Percentiles rank a stretch among this genome's conserved stretches.
Conservation (phyloP, 2,329 filamentous ascomycete species). For the Pseudogymnoascus sp. region DNA sequence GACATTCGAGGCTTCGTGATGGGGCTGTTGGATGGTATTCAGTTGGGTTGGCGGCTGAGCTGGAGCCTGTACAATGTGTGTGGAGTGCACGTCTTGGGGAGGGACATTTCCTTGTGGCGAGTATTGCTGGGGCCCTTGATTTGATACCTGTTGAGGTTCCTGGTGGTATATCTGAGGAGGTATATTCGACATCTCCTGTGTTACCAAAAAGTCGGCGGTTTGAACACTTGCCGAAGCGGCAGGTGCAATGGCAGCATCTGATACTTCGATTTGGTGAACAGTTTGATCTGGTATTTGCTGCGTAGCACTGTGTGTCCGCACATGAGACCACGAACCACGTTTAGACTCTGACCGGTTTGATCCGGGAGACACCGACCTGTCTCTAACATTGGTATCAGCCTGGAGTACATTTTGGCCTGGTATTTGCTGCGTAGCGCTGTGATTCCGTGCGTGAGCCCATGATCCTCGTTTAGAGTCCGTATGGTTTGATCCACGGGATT, state of each 20-base stretch:
- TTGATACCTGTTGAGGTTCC: background rate
- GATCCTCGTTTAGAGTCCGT: background rate
- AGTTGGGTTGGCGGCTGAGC: background rate
- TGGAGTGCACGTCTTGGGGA: background rate
- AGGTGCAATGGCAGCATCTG: background rate
- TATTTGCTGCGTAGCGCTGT: background rate
- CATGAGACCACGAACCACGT: background rate
- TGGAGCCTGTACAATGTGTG: background rate
- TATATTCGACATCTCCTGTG: background rate
- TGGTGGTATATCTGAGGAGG: background rate
- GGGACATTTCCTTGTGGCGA: background rate
- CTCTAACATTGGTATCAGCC: background rate
- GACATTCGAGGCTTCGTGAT: background rate
- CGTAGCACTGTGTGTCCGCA: background rate
- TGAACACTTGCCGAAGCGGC: background rate
- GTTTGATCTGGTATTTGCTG: background rate
- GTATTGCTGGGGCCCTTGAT: background rate
- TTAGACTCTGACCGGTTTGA: background rate
- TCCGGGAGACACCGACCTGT: background rate
- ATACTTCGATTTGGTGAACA: background rate
- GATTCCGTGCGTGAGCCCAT: background rate
- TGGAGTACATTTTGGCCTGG: background rate
- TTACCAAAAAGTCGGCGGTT: background rate
- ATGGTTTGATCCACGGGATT: background rate
- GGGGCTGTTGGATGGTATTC: background rate